Percentiles rank a stretch among this genome's conserved stretches.
Conservation (phyloP, 192 early-diverging fungal species). For the Phlyctochytrium arcticum region DNA sequence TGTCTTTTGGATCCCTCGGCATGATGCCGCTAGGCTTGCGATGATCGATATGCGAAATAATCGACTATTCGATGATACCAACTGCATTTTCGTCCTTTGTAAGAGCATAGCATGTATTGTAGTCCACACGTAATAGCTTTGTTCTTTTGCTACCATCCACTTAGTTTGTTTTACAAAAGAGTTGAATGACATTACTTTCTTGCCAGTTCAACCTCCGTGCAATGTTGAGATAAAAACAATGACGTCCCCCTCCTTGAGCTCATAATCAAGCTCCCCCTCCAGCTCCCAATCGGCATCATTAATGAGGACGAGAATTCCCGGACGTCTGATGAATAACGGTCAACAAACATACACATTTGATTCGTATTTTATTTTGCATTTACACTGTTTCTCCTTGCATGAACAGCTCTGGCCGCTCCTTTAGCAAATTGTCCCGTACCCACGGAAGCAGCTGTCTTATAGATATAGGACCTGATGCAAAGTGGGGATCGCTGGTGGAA, state of each 20-base stretch:
- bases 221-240: constrained; percentile 97
- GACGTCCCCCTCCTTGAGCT: constrained; percentile 68
- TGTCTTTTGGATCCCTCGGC: background rate
- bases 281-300: constrained; percentile 98
- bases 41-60: no score
- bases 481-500: constrained; percentile 43
- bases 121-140: no score
- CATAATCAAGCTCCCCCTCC: constrained; percentile 81
- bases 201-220: constrained; percentile 87
- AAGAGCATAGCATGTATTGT: no score
- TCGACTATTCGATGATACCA: no score
- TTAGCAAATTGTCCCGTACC: constrained; percentile 65
- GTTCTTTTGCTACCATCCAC: no score
- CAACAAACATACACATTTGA: background rate
- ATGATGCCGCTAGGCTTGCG: background rate
- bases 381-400: constrained; percentile 75
- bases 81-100: no score
- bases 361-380: constrained; percentile 9
- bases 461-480: constrained; percentile 39
- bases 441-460: constrained; percentile 68
- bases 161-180: no score
- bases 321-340: constrained; percentile 53
- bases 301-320: constrained; percentile 91
- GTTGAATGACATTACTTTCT: no score
- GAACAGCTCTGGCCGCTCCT: constrained; percentile 82